Evolutionary conservation across 192 early-diverging fungal species (phyloP), one percentile per base, ranked within the genome.

Genomic region (Podila horticola): DNA sequence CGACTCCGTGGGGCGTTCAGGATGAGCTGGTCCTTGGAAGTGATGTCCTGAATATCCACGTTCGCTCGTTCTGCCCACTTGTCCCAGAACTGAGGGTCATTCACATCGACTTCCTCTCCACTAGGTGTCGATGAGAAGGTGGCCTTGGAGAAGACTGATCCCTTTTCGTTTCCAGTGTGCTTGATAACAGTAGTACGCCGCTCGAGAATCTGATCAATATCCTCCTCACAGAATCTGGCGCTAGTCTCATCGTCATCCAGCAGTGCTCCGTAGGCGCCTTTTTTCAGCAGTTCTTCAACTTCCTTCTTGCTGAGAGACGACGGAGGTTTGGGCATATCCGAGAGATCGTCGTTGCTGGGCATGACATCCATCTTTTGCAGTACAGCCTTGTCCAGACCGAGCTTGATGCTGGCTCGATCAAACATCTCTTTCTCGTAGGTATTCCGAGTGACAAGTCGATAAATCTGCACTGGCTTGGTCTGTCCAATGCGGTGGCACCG

Each of bases 401-500:
- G 87, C 62, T 96, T 96, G 90, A 95, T 89, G 58, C 94, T 93
- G 1, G 95, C 95, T 19, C 92, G 85, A 81, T 95, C 94, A 89
- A 96, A 95, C 93, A 96, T 96, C 48, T 94, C 94, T 19, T 92
- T 91, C 74, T 96, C 95, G 68, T 95, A 95, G 1, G 95, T 95
- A 63, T 95, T 95, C 31, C 91, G 82, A 26, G 92, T 95, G 22
- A 96, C 89, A 2, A 96, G 84, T 22, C 94, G 90, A 64, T 88
- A 92, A 59, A 87, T 88, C 65, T 94, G 93, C 3, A 96, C 95
- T 7, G 91, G 86, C 70, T 94, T 94, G 58, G 92, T 96, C 74
- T 96, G 95, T 17, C 95, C 95, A 77, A 96, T 96, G 71, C 95
- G 90, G 83, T 96, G 94, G 64, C 90, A 91, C 33, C 95, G 90